Evolutionary conservation across 306 rosid species (phyloP), one percentile per base, ranked within the genome.

Genomic region (Acacia confusa): DNA sequence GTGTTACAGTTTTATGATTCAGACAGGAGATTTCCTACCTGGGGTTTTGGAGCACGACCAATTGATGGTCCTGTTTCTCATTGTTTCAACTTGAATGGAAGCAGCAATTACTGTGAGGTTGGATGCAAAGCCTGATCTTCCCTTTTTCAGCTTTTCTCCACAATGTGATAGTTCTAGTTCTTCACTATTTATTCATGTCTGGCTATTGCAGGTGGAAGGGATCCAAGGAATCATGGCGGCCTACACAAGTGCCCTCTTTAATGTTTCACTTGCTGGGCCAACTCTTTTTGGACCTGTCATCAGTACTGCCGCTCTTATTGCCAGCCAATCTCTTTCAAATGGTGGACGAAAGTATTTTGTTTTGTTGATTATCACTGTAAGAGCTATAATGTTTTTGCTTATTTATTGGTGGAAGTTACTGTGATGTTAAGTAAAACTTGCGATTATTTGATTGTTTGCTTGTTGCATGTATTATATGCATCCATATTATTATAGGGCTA

Each of bases 31-130:
- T 94, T 92, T 88, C 99, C 98, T 64, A 95, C 99, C 0, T 96
- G 99, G 99, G 99, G 99, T 77, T 96, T 96, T 88, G 99, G 99
- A 79, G 99, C 99, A 50, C 94, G 99, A 32, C 99, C 99, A 66
- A 96, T 96, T 82, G 99, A 96, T 41, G 99, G 98, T 76, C 99
- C 99, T 28, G 99, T 96, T 41, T 92, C 97, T 76, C 99, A 96
- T 86, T 96, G 99, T 91, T 96, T 96, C 92, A 93, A 92, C 88
- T 83, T 96, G 87, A 96, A 96, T 72, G 99, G 99, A 82, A 96
- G 99, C 89, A 91, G 88, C 83, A 87, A 90, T 84, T 75, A 92
- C 86, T 90, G 93, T 83, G 99, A 96, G 97, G 99, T 96, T 68
- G 79, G 75, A 81, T 79, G 79, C 66, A 60, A 78, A 74, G 40